Evolutionary conservation across 352 stramenopile genomes (phyloP).

Genomic region (Globisporangium nagaii): DNA sequence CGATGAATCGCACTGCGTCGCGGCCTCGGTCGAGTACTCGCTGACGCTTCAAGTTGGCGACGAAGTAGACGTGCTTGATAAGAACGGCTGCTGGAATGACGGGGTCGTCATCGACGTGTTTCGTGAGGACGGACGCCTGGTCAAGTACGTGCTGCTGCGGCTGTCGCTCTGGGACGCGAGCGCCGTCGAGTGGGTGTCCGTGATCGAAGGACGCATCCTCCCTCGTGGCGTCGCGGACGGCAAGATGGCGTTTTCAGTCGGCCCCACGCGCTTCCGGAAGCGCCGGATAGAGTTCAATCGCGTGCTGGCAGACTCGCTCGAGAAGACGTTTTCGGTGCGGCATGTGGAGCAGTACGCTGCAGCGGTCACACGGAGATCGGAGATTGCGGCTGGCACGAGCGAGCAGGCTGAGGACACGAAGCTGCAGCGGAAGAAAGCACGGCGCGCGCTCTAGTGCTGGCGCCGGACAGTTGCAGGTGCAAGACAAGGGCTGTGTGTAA

Average conservation of each 20-base stretch:
- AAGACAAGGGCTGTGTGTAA: too few species aligned
- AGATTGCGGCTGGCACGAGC: constrained; percentile 6
- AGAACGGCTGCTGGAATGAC: constrained; percentile 77
- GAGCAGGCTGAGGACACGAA: background rate
- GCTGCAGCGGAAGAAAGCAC: constrained; percentile 12
- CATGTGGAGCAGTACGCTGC: constrained; percentile 25
- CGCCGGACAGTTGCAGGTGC: background rate
- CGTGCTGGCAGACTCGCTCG: constrained; percentile 37
- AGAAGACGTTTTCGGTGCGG: constrained; percentile 42
- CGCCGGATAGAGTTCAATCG: constrained; percentile 42
- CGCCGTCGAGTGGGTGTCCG: constrained; percentile 62
- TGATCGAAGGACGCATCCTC: constrained; percentile 64
- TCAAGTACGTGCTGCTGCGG: constrained; percentile 66
- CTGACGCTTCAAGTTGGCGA: constrained; percentile 50
- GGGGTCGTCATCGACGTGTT: constrained; percentile 64
- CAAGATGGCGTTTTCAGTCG: constrained; percentile 33
- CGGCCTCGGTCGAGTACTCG: constrained; percentile 65
- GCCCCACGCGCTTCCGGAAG: constrained; percentile 30
- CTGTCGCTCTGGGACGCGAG: constrained; percentile 56
- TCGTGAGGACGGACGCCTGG: constrained; percentile 20
- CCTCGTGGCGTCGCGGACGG: constrained; percentile 60
- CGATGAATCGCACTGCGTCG: constrained; percentile 26
- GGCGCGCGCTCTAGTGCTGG: background rate
- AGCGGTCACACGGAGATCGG: constrained; percentile 14
- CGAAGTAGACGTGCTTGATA: constrained; percentile 73